Percentiles rank a stretch among this genome's conserved stretches.
Evolutionary conservation across 73 alveolate species (phyloP).

Genomic region (Symbiodinium pilosum): DNA sequence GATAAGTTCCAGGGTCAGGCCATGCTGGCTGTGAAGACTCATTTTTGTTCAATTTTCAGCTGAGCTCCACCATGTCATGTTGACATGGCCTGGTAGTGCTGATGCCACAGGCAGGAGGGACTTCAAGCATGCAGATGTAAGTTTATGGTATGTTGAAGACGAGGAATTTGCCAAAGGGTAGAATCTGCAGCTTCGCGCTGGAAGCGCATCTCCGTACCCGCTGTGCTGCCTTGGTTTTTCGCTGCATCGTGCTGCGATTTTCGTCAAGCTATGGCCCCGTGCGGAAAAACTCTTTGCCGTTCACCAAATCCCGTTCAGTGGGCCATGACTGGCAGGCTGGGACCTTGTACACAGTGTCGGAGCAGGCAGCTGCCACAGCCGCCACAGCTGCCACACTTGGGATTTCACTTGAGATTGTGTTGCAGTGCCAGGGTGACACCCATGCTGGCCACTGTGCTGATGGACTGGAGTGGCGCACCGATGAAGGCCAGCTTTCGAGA

Average conservation of each 20-base stretch:
- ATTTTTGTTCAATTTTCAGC: too few species aligned
- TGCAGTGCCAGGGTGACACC: not conserved
- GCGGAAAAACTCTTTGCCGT: too few species aligned
- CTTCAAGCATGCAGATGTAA: too few species aligned
- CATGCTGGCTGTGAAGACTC: too few species aligned
- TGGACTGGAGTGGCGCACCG: constrained; percentile 43
- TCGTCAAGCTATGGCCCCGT: too few species aligned
- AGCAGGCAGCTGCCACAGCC: not conserved
- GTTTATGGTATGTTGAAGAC: not conserved
- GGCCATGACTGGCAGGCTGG: constrained; percentile 7
- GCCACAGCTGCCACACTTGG: too few species aligned
- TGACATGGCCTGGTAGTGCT: too few species aligned
- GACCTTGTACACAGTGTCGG: constrained; percentile 21
- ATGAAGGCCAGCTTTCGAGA: not conserved
- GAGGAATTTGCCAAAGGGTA: too few species aligned
- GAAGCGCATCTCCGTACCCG: not conserved
- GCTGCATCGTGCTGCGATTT: not conserved
- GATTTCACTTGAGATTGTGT: too few species aligned
- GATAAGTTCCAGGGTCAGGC: too few species aligned
- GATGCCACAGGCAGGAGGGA: not conserved
- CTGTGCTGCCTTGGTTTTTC: not conserved
- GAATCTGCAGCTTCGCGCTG: too few species aligned
- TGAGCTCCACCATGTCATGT: too few species aligned
- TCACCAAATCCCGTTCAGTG: not conserved
- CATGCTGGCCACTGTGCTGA: constrained; percentile 34